A percentile compares a stretch with the other conserved stretches of the same genome.
These are phyloP conservation scores for Lentinula guzmanii DNA, from an alignment of 768 basidiomycete species.

Conservation along the genomic window DNA sequence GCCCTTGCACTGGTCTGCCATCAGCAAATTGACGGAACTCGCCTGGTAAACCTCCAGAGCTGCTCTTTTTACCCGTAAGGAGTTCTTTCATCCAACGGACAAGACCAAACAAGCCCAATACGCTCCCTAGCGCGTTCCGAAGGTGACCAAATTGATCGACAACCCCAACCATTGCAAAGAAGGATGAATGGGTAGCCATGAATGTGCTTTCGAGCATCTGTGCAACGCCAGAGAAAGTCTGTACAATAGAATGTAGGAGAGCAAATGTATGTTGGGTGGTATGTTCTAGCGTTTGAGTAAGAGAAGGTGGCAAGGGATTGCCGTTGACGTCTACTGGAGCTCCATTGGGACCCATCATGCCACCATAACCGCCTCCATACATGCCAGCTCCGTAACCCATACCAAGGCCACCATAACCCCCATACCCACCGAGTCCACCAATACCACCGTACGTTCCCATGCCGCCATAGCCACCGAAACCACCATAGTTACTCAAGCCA, in stretches of 20 bases:
- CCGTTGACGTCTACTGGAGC: conserved; percentile 8
- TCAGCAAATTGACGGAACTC: conserved; percentile 78
- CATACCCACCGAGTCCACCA: conserved; percentile 23
- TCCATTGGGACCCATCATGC: conserved; percentile 35
- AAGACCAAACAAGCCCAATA: conserved; percentile 87
- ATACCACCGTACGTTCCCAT: conserved; percentile 32
- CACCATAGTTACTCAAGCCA: conserved; percentile 30
- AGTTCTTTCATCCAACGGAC: conserved; percentile 78
- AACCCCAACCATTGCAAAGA: conserved; percentile 96
- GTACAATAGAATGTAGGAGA: conserved; percentile 90
- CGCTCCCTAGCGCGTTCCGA: conserved; percentile 88
- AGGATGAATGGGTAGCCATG: conserved; percentile 93
- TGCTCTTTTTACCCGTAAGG: conserved; percentile 33
- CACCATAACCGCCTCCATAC: conserved; percentile 8
- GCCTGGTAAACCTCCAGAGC: conserved; percentile 34
- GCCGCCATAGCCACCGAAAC: conserved; percentile 37
- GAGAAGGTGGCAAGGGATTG: conserved; percentile 54
- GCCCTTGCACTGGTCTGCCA: conserved; percentile 52
- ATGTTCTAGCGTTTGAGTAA: conserved; percentile 83
- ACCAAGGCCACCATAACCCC: conserved; percentile 30
- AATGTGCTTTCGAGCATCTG: conserved; percentile 98
- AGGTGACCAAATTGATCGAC: conserved; percentile 92
- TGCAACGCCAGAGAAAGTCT: conserved; percentile 89
- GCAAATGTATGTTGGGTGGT: conserved; percentile 92
- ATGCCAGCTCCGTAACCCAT: conserved; percentile 31